Percentiles rank a stretch among this genome's conserved stretches.
These are phyloP conservation scores for Rhynchosporium agropyri DNA, from an alignment of 2,329 filamentous ascomycete species.

Conservation along the genomic window DNA sequence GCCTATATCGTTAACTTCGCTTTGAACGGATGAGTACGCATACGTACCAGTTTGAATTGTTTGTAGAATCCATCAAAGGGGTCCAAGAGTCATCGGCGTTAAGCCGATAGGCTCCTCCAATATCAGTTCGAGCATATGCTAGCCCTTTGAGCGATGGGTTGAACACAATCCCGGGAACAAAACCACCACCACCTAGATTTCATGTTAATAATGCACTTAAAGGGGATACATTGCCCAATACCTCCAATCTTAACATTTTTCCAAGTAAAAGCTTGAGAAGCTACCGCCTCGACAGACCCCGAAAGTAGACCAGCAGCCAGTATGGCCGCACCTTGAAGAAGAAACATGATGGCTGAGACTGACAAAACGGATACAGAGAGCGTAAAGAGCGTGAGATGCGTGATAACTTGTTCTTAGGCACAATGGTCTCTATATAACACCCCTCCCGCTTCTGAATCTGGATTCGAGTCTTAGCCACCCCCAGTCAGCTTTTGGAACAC, in stretches of 20 bases:
- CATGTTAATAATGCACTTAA: background rate
- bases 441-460: constrained; percentile 4
- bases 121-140: constrained; percentile 59
- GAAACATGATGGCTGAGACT: constrained; percentile 19
- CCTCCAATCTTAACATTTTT: constrained; percentile 55
- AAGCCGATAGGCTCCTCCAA: constrained; percentile 60
- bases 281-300: constrained; percentile 24
- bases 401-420: background rate
- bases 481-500: constrained; percentile 18
- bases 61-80: constrained; percentile 49
- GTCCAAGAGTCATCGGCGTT: constrained; percentile 59
- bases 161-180: constrained; percentile 58
- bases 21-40: background rate
- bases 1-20: constrained; percentile 42
- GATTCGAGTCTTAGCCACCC: background rate
- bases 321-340: constrained; percentile 22
- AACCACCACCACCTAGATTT: constrained; percentile 53
- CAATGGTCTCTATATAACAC: constrained; percentile 21
- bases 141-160: constrained; percentile 54
- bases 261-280: constrained; percentile 41
- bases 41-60: constrained; percentile 29
- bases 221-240: background rate
- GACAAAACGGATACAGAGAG: background rate
- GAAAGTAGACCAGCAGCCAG: constrained; percentile 25
- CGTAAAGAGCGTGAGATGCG: too few relatives aligned